These are phyloP conservation scores for Dendrobium huoshanense DNA, from an alignment of 106 monocot species.

Conservation along the genomic window DNA sequence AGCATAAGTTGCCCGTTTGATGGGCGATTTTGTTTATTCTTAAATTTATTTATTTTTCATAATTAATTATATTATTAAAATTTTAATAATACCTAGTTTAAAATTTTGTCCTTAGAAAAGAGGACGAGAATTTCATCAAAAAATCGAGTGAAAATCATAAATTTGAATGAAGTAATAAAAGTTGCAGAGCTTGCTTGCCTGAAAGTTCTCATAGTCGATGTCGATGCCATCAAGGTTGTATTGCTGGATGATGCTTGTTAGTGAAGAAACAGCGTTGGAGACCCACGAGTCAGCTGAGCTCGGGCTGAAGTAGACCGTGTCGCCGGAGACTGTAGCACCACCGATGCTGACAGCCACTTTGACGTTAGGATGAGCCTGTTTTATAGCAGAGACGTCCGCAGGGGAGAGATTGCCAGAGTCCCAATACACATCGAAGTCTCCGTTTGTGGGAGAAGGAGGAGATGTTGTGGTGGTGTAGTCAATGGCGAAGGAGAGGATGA, in stretches of 20 bases:
- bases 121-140: too few species aligned
- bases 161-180: neutral
- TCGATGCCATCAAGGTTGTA: constrained; percentile 25
- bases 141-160: too few species aligned
- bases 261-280: constrained; percentile 20
- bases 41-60: too few species aligned
- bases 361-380: constrained; percentile 13
- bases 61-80: too few species aligned
- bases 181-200: neutral
- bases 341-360: constrained; percentile 26
- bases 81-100: too few species aligned
- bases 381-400: constrained; percentile 10
- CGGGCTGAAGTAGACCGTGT: constrained; percentile 4
- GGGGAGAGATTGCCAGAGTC: constrained; percentile 22
- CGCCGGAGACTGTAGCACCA: constrained; percentile 2
- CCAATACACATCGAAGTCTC: constrained; percentile 25
- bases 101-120: too few species aligned
- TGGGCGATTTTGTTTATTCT: too few species aligned
- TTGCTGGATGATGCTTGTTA: constrained; percentile 22
- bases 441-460: constrained; percentile 17
- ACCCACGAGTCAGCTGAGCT: constrained; percentile 22
- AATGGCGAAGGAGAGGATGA: constrained; percentile 32
- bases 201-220: constrained; percentile 28
- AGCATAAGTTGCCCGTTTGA: too few species aligned
- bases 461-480: constrained; percentile 9